These are phyloP conservation scores for Melampsora larici-populina DNA, from an alignment of 1,284 basidiomycete genomes.

Conservation along the genomic window DNA sequence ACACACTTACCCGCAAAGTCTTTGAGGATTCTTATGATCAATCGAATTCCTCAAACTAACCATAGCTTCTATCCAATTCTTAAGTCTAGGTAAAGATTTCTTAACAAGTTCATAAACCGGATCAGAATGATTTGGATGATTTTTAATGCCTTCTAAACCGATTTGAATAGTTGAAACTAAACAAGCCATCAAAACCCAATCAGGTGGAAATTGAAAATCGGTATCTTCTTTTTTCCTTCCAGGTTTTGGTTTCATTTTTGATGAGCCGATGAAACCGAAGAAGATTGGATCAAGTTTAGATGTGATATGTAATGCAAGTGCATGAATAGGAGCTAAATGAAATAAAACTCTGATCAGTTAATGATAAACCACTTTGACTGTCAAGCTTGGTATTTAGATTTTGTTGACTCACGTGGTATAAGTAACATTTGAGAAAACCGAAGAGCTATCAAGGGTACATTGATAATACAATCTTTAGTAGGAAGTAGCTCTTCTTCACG, in stretches of 20 bases:
- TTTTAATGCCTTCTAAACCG: background rate
- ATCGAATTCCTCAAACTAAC: background rate
- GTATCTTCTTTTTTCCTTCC: background rate
- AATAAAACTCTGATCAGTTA: background rate
- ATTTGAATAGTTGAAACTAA: background rate
- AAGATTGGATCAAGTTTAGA: background rate
- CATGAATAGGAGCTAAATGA: background rate
- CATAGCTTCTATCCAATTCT: background rate
- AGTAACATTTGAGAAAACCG: slow-evolving; percentile 30
- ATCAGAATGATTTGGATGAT: background rate
- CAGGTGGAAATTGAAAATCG: background rate
- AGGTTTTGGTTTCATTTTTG: background rate
- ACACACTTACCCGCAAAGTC: background rate
- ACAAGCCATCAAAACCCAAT: background rate
- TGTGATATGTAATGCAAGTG: background rate
- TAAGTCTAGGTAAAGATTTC: background rate
- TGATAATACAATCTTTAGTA: slow-evolving; percentile 3
- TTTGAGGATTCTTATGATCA: background rate
- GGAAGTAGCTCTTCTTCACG: background rate
- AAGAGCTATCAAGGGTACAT: slow-evolving; percentile 12
- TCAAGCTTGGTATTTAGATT: background rate
- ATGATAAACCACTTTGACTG: background rate
- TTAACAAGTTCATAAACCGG: background rate
- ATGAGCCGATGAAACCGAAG: background rate
- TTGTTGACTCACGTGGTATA: slow-evolving; percentile 16